A percentile compares a stretch with the other conserved stretches of the same genome.
phyloP scores from a whole-genome alignment of 1,284 basidiomycete genomes.

The Tylopilus sp. region DNA sequence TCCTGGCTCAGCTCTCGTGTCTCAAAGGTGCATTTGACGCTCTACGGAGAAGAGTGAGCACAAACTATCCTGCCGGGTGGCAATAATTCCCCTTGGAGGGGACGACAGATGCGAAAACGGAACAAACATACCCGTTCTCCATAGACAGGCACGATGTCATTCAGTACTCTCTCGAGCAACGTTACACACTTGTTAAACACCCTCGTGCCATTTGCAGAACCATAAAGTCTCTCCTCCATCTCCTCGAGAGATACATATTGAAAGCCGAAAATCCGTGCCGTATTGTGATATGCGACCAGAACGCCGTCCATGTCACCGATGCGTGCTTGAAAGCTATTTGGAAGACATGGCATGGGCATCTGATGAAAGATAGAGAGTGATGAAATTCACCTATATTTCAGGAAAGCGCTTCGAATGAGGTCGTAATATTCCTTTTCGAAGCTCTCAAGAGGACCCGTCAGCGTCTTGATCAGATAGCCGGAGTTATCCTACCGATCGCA shows the following conservation, averaged over 20 bases:
- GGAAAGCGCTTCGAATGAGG: conserved; percentile 86
- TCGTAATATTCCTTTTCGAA: conserved; percentile 92
- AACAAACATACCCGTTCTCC: conserved; percentile 53
- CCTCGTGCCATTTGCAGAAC: conserved; percentile 55
- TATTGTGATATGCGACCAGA: conserved; percentile 94
- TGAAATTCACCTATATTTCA: conserved; percentile 79
- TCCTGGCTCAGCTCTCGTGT: conserved; percentile 40
- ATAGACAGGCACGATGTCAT: conserved; percentile 59
- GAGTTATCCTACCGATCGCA: conserved; percentile 57
- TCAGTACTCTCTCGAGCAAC: conserved; percentile 68
- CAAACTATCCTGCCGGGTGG: not conserved
- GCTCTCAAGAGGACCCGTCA: conserved; percentile 63
- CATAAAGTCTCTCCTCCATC: conserved; percentile 80
- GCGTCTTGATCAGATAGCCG: conserved; percentile 66
- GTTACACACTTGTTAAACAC: conserved; percentile 76
- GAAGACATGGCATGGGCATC: not conserved
- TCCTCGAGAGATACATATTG: conserved; percentile 87
- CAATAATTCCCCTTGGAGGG: too few species aligned
- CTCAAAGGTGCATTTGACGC: conserved; percentile 58
- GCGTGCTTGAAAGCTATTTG: conserved; percentile 79
- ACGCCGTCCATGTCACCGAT: conserved; percentile 98
- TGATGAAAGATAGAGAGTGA: too few species aligned
- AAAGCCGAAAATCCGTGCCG: conserved; percentile 85
- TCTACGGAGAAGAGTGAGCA: conserved; percentile 33
- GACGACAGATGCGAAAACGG: not conserved